Base-by-base conservation (phyloP, 2,329 filamentous ascomycete genomes). In the Emericellopsis atlantica region DNA sequence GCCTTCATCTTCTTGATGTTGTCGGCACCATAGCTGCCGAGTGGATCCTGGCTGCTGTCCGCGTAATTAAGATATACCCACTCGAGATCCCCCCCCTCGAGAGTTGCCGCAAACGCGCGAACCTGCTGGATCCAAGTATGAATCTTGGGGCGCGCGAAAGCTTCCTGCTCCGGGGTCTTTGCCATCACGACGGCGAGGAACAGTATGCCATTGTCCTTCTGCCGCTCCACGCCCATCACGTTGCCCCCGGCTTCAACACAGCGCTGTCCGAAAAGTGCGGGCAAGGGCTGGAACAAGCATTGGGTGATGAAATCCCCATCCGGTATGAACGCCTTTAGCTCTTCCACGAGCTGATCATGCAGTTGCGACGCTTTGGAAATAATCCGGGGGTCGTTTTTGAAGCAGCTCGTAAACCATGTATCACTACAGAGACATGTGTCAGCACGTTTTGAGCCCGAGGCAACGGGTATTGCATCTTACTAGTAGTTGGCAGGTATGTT, bases 31-130 rank as follows among this genome's bases (percentile, higher is more conserved):
- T 65, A 67, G 2, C 52, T 48, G 7, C 41, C 39, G 14, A 66
- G 47, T 1, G 60, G 56, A 36, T 60, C 49, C 48, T 67, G 62
- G 22, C 49, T 52, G 5, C 46, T 43, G 29, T 58, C 53, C 4
- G 61, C 62, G 36, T 69, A 68, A 47, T 69, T 67, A 31, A 67
- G 50, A 45, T 65, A 69, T 22, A 32, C 26, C 32, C 23, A 33
- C 14, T 69, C 72, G 46, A 72, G 71, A 44, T 60, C 7, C 66
- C 72, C 8, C 8, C 18, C 32, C n/a, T 35, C 5, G n/a, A 35
- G 26, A 12, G 26, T 12, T 9, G 26, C 26, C 6, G 26, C 26
- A 29, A 29, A 4, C 6, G 4, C 9, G 26, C 26, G 26, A 29
- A 29, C 6, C 26, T 29, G 26, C 9, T 29, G 26, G 26, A 29